Evolutionary conservation across 495 filamentous ascomycete genomes (phyloP), one percentile per base, ranked within the genome.

Genomic region (Penicillium cataractarum): DNA sequence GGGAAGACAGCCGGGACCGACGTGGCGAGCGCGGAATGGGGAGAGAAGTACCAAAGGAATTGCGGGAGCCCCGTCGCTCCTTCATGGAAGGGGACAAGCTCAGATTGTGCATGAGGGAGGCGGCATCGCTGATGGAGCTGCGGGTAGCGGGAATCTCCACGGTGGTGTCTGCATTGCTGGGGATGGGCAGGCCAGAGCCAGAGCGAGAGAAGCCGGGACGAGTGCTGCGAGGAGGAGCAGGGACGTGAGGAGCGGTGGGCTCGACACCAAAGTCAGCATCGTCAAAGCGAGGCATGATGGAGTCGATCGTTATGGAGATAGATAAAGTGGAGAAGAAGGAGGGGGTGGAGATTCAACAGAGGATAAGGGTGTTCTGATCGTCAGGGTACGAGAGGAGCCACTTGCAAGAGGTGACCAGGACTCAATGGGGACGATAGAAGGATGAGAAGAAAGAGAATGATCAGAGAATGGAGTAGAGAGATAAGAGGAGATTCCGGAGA

Each of bases 11-110:
- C 5, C 89, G 84, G 3, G 88, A 90, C 60, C 83, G 82, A 50
- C 89, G 81, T 70, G 90, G 90, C 27, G 89, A 87, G 54, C 86
- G 78, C 32, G 90, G 90, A 61, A 93, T 93, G 40, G 90, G 90
- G 12, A 93, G 85, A 17, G 88, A 86, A 40, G 88, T 82, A 52
- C 90, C 90, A 67, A 93, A 92, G 13, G 90, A 92, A 83, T 92
- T 93, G 62, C 90, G 84, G 35, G 90, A 92, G 24, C 85, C 79
- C 51, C 90, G 79, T 37, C 89, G 80, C 57, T 88, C 84, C 72
- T 83, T 85, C 74, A 84, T 83, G 2, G 89, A 92, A 7, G 89
- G 89, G 4, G 83, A 73, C 31, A 87, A 71, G 63, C 86, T 90
- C 73, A 92, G 78, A 60, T 84, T 83, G 80, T 92, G 90, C 89